phyloP scores from a whole-genome alignment of 371 early-diverging fungal species.

The Nematocida ironsii region DNA sequence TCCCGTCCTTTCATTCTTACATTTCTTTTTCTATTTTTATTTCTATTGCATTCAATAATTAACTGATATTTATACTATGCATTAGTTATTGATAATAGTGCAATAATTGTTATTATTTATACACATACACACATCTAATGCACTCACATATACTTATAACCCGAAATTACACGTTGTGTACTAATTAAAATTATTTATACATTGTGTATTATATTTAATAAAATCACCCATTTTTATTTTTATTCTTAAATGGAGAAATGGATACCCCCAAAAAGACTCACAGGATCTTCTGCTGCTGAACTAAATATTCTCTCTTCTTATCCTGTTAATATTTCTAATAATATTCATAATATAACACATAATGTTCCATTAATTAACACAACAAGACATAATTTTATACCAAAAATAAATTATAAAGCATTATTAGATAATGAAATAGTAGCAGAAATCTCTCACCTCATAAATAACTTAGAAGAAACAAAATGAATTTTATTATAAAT shows the following conservation, averaged over 20 bases:
- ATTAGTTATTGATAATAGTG: too few species aligned
- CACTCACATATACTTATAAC: too few species aligned
- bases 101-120: too few species aligned
- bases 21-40: too few species aligned
- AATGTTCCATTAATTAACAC: conserved; percentile 37
- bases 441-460: background rate
- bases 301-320: background rate
- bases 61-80: too few species aligned
- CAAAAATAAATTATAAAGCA: conserved; percentile 39
- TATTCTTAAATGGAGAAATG: background rate
- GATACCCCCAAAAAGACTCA: conserved; percentile 8
- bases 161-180: too few species aligned
- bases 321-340: background rate
- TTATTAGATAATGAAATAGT: conserved; percentile 4
- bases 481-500: background rate
- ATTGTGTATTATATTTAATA: too few species aligned
- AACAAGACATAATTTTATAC: conserved; percentile 49
- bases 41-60: too few species aligned
- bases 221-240: too few species aligned
- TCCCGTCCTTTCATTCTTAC: too few species aligned
- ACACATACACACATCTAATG: too few species aligned
- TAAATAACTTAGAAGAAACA: background rate
- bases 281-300: background rate
- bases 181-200: too few species aligned
- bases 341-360: background rate